Percentiles rank a stretch among this genome's conserved stretches.
Evolutionary conservation across 2,329 filamentous ascomycete species (phyloP).

Genomic region (Hymenoscyphus infarciens): DNA sequence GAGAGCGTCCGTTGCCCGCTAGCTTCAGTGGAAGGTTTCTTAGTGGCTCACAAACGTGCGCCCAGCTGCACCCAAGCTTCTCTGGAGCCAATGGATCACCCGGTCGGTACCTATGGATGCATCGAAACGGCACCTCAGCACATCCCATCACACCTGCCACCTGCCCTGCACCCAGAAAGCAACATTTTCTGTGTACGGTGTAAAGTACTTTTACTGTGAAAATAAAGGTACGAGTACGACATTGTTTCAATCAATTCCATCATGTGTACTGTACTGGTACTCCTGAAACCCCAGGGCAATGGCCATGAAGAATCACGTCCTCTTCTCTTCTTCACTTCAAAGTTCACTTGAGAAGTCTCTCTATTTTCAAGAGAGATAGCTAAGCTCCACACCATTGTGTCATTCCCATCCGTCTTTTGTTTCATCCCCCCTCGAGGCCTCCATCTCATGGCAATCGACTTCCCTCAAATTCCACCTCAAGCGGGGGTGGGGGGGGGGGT

Average conservation of each 20-base stretch:
- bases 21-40: slow-evolving; percentile 1
- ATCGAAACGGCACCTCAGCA: not conserved
- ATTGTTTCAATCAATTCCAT: not conserved
- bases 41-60: slow-evolving; percentile 1
- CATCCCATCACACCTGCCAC: too few relatives aligned
- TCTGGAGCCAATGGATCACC: not conserved
- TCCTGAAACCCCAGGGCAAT: not conserved
- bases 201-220: too few relatives aligned
- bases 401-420: not conserved
- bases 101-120: not conserved
- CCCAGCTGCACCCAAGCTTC: not conserved
- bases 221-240: not conserved
- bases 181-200: not conserved
- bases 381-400: not conserved
- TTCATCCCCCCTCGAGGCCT: not conserved
- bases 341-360: not conserved
- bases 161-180: too few relatives aligned
- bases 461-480: not conserved
- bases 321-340: not conserved
- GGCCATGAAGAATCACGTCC: not conserved
- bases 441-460: not conserved
- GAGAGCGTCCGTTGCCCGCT: too few relatives aligned
- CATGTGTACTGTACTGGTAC: not conserved
- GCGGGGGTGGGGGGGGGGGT: not conserved
- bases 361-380: not conserved